A percentile compares a stretch with the other conserved stretches of the same genome.
Evolutionary conservation across 2,329 filamentous ascomycete species (phyloP).

Genomic region (Pyrenophora graminea): DNA sequence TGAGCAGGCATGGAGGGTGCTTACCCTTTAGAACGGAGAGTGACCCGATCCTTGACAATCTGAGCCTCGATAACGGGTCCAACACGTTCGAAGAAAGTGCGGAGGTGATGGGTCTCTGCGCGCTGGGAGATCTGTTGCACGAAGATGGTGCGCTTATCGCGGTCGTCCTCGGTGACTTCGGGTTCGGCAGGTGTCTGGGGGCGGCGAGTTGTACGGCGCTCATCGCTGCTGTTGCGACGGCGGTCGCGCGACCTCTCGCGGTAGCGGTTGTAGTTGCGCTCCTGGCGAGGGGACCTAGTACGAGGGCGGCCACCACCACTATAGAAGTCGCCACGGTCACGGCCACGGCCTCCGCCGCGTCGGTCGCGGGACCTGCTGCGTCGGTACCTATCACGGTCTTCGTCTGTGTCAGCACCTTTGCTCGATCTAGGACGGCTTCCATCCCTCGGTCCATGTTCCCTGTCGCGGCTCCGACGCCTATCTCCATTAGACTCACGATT

Average conservation of each 20-base stretch:
- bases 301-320: slow-evolving; percentile 43
- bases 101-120: slow-evolving; percentile 87
- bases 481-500: slow-evolving; percentile 40
- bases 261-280: slow-evolving; percentile 42
- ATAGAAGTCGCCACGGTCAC: slow-evolving; percentile 47
- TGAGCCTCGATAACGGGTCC: slow-evolving; percentile 95
- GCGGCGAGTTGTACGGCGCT: slow-evolving; percentile 49
- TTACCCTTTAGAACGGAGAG: slow-evolving; percentile 95
- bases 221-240: slow-evolving; percentile 48
- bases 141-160: slow-evolving; percentile 94
- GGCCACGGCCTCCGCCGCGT: slow-evolving; percentile 30
- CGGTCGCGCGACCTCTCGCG: slow-evolving; percentile 58
- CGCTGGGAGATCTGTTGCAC: slow-evolving; percentile 97
- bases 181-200: slow-evolving; percentile 60
- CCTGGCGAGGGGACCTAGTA: slow-evolving; percentile 47
- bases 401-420: slow-evolving; percentile 44
- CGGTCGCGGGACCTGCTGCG: slow-evolving; percentile 34
- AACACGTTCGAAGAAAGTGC: slow-evolving; percentile 93
- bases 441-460: slow-evolving; percentile 36
- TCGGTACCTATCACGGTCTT: slow-evolving; percentile 43
- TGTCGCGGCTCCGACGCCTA: slow-evolving; percentile 40
- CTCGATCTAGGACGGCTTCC: slow-evolving; percentile 38
- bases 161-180: slow-evolving; percentile 88
- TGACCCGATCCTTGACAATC: slow-evolving; percentile 97
- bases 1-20: slow-evolving; percentile 37